These are phyloP conservation scores for Didymella keratinophila DNA, from an alignment of 2,329 filamentous ascomycete genomes.

Conservation along the genomic window DNA sequence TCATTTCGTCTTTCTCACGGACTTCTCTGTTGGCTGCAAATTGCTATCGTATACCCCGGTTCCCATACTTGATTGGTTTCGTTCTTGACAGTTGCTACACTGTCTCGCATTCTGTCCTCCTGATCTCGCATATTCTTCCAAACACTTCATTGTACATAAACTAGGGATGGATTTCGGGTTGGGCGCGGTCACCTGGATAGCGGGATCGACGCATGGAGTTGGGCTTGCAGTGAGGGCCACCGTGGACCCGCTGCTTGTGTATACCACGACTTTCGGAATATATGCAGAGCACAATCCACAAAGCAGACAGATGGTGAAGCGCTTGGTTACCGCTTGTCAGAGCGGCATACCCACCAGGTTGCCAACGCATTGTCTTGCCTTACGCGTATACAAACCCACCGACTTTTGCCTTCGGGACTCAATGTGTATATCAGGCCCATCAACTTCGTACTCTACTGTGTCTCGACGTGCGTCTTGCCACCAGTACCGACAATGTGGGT, in stretches of 20 bases:
- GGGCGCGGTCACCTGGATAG: constrained; percentile 14
- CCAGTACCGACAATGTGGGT: constrained; percentile 10
- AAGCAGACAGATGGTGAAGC: constrained; percentile 6
- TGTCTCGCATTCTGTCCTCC: constrained; percentile 12
- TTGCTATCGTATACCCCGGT: constrained; percentile 35
- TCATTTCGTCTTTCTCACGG: constrained; percentile 18
- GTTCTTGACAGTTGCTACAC: constrained; percentile 6
- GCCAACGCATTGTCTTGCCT: constrained; percentile 19
- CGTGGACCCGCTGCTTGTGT: constrained; percentile 22
- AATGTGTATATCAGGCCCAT: background rate
- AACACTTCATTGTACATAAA: constrained; percentile 15
- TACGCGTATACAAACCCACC: background rate
- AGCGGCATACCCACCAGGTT: constrained; percentile 6
- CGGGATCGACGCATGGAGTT: constrained; percentile 13
- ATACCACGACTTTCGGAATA: constrained; percentile 20
- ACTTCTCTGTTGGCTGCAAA: constrained; percentile 29
- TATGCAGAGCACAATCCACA: constrained; percentile 12
- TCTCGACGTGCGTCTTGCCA: constrained; percentile 14
- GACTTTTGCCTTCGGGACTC: background rate
- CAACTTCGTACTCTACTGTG: constrained; percentile 4
- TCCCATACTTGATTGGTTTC: constrained; percentile 20
- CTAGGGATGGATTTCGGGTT: constrained; percentile 11
- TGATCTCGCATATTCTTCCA: constrained; percentile 7
- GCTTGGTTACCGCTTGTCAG: constrained; percentile 5
- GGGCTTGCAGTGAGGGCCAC: constrained; percentile 20